Evolutionary conservation across 257 asterid species (phyloP), one percentile per base, ranked within the genome.

Genomic region (Leonotis leonurus): DNA sequence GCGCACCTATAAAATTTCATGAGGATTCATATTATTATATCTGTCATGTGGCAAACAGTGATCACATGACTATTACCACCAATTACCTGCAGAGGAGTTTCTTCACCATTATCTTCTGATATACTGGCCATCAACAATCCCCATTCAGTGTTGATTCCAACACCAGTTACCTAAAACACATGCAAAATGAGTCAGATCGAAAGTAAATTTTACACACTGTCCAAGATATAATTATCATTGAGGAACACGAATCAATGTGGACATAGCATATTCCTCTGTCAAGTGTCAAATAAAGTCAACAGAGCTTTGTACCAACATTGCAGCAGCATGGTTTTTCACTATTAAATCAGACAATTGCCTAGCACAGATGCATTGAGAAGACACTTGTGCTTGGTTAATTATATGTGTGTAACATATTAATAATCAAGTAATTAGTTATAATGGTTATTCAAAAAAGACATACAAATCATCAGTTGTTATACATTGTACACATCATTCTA

Each of bases 21-120:
- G 45, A 29, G 30, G 55, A 48, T 40, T 52, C 60, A 61, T 50
- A n/a, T 39, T 49, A 57, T 11, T 13, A 60, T 26, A 45, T 17
- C 53, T 60, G 65, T 49, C 55, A 21, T 8, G 35, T 17, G 36
- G 29, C 33, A 62, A 43, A 33, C 8, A 9, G 54, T 36, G 43
- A 49, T 18, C 45, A 57, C 53, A 30, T 55, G 22, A 80, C 25
- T 16, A 55, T 30, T 35, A 41, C 43, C 41, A 17, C 11, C 29
- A 60, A 39, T 39, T 73, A 92, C 98, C 99, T 92, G 99, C 77
- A 92, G 73, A 10, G 97, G 99, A 55, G 97, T 92, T 83, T 89
- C 99, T 86, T 86, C 99, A 62, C 95, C 96, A n/a, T 65, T 89
- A 75, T 92, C 99, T 81, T 92, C 97, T 60, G 96, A 86, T 70